A percentile compares a stretch with the other conserved stretches of the same genome.
phyloP scores from a whole-genome alignment of 2,329 filamentous ascomycete genomes.

The Monosporascus sp. region DNA sequence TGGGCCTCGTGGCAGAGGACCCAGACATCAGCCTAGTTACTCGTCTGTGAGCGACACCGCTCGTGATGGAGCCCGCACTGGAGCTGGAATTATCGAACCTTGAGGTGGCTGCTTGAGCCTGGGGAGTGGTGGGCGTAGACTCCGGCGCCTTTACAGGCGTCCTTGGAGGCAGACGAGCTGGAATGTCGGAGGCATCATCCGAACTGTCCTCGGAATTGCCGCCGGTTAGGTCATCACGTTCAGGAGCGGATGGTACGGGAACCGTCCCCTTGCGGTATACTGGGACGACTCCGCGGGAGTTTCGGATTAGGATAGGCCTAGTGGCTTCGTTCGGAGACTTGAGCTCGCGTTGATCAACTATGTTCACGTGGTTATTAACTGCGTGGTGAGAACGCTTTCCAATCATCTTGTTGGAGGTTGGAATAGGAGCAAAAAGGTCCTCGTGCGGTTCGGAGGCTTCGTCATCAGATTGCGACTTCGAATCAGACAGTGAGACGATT shows the following conservation, averaged over 20 bases:
- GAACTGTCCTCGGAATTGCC: slow-evolving; percentile 5
- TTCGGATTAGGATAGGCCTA: background rate
- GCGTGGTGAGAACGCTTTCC: slow-evolving; percentile 7
- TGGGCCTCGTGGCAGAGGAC: background rate
- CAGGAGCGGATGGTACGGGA: background rate
- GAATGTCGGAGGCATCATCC: slow-evolving; percentile 1
- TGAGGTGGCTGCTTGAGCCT: background rate
- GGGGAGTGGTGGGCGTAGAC: background rate
- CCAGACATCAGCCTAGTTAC: slow-evolving; percentile 2
- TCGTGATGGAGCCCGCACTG: slow-evolving; percentile 1
- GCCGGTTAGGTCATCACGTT: background rate
- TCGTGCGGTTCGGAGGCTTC: background rate
- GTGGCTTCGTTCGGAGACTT: background rate
- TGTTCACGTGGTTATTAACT: slow-evolving; percentile 5
- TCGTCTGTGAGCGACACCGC: slow-evolving; percentile 3
- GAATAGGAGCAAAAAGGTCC: background rate
- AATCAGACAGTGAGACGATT: slow-evolving; percentile 1
- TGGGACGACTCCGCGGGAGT: slow-evolving; percentile 1
- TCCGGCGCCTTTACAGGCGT: background rate
- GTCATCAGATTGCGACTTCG: slow-evolving; percentile 1
- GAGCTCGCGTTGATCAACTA: slow-evolving; percentile 1
- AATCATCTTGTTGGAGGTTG: slow-evolving; percentile 1
- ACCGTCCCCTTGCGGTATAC: background rate
- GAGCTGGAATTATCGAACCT: slow-evolving; percentile 1
- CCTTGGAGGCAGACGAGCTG: background rate